Evolutionary conservation across 1,284 basidiomycete species (phyloP).

Genomic region (Cutaneotrichosporon arboriforme): DNA sequence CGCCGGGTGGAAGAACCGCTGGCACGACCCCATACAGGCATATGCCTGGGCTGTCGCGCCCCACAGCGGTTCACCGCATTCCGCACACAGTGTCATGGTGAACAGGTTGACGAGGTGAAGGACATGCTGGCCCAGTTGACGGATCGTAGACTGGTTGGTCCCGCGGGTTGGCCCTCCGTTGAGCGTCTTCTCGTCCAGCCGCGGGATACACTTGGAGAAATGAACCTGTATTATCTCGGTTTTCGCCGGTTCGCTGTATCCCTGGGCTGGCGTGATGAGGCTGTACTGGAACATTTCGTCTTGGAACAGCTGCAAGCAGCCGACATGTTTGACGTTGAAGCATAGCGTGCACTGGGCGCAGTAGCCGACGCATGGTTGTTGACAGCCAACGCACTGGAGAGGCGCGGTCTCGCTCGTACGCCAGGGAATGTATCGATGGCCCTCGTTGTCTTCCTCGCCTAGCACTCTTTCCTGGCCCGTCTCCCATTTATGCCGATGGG

Average conservation of each 20-base stretch:
- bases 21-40: constrained; percentile 58
- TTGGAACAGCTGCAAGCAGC: constrained; percentile 23
- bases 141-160: constrained; percentile 9
- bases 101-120: constrained; percentile 58
- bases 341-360: constrained; percentile 34
- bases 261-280: constrained; percentile 12
- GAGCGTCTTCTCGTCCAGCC: constrained; percentile 27
- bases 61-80: constrained; percentile 67
- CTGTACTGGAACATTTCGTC: constrained; percentile 32
- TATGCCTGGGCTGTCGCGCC: constrained; percentile 60
- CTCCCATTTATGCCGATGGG: constrained; percentile 31
- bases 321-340: constrained; percentile 26
- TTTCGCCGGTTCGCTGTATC: not conserved
- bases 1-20: constrained; percentile 57
- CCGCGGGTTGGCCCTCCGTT: constrained; percentile 11
- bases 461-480: constrained; percentile 31
- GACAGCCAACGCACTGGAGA: constrained; percentile 20
- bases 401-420: constrained; percentile 5
- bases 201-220: constrained; percentile 24
- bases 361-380: constrained; percentile 29
- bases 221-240: constrained; percentile 19
- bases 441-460: constrained; percentile 28
- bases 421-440: constrained; percentile 39
- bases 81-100: constrained; percentile 61
- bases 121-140: constrained; percentile 29